These are phyloP conservation scores for Lonicera japonica DNA, from an alignment of 129 eudicot species.

Conservation along the genomic window DNA sequence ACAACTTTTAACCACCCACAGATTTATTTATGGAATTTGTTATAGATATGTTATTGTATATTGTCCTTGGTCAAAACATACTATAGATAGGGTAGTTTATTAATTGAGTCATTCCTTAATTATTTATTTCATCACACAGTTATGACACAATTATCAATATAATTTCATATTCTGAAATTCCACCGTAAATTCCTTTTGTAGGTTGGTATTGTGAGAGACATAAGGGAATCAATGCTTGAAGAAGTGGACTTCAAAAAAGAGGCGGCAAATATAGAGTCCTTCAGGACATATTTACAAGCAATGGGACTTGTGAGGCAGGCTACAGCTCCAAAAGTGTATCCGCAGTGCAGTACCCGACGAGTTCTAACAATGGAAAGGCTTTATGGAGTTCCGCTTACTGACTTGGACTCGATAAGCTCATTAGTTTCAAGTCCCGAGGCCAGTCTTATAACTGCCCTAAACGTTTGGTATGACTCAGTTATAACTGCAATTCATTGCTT, in stretches of 20 bases:
- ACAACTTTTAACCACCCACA: too few relatives aligned
- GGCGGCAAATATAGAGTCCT: constrained; percentile 81
- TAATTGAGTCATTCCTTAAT: too few relatives aligned
- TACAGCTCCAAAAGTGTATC: constrained; percentile 93
- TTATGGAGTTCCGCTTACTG: constrained; percentile 96
- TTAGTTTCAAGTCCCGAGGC: constrained; percentile 86
- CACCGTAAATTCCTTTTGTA: constrained; percentile 31
- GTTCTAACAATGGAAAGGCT: constrained; percentile 97
- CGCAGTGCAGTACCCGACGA: constrained; percentile 56
- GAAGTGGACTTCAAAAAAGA: constrained; percentile 98
- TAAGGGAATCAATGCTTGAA: constrained; percentile 94
- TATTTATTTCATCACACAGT: too few relatives aligned
- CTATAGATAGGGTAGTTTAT: too few relatives aligned
- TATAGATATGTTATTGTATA: too few relatives aligned
- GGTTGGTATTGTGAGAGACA: constrained; percentile 96
- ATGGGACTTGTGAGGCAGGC: constrained; percentile 96
- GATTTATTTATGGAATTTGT: too few relatives aligned
- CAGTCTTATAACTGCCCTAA: constrained; percentile 94
- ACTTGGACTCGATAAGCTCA: constrained; percentile 82
- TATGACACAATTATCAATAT: too few relatives aligned
- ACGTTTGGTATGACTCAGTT: constrained; percentile 70
- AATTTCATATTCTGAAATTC: too few relatives aligned
- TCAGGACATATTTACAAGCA: constrained; percentile 69
- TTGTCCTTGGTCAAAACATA: too few relatives aligned
- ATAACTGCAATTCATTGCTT: constrained; percentile 2